These are phyloP conservation scores for Candida quercuum DNA, from an alignment of 805 yeast genomes.

Conservation along the genomic window DNA sequence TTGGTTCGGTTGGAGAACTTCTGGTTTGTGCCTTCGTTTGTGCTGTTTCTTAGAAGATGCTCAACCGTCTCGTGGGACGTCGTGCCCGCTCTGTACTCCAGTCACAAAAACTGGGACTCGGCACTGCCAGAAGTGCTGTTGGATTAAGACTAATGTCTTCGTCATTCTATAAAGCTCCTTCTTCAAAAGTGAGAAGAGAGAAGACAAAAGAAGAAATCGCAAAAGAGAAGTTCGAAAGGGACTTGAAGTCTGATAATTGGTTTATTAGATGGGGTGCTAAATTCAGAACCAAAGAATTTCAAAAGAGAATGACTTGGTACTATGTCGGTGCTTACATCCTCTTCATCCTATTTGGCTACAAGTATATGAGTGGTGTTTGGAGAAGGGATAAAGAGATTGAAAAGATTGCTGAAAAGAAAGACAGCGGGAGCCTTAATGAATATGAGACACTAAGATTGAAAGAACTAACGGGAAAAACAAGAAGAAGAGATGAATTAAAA, in stretches of 20 bases:
- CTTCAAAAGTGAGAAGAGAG: constrained; percentile 11
- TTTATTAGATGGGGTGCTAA: constrained; percentile 48
- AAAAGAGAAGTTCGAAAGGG: constrained; percentile 26
- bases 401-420: constrained; percentile 33
- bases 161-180: constrained; percentile 19
- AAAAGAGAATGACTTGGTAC: constrained; percentile 56
- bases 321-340: constrained; percentile 55
- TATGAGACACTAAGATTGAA: constrained; percentile 61
- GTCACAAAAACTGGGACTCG: not conserved
- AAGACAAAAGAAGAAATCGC: constrained; percentile 30
- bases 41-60: no score
- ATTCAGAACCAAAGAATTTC: constrained; percentile 50
- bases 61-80: not conserved
- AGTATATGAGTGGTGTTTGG: constrained; percentile 62
- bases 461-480: constrained; percentile 51
- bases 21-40: no score
- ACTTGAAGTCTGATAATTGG: constrained; percentile 30
- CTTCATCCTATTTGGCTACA: constrained; percentile 53
- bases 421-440: constrained; percentile 36
- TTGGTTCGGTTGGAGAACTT: no score
- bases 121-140: not conserved
- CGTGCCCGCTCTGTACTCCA: not conserved
- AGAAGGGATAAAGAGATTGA: constrained; percentile 58
- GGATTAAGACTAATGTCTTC: constrained; percentile 8
- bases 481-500: constrained; percentile 60